Evolutionary conservation across 2,329 filamentous ascomycete genomes (phyloP).

Genomic region (Trichoderma atroviride): DNA sequence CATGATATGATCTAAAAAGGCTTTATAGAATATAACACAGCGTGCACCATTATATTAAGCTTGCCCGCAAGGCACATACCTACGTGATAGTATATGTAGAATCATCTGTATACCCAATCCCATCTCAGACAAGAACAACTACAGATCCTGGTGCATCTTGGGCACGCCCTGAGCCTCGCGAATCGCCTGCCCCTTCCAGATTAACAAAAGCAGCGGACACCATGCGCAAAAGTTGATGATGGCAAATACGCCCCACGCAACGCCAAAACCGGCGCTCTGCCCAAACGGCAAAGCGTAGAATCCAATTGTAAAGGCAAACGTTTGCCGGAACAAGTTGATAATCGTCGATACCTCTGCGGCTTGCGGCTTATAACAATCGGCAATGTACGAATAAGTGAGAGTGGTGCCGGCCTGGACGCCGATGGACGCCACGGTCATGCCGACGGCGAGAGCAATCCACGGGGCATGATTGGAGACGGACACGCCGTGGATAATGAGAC

Average conservation of each 20-base stretch:
- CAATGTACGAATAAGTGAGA: conserved; percentile 20
- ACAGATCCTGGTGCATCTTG: conserved; percentile 19
- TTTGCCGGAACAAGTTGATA: conserved; percentile 19
- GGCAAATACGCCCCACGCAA: conserved; percentile 19
- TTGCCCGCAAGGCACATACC: not conserved
- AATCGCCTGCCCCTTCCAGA: conserved; percentile 2
- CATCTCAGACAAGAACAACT: not conserved
- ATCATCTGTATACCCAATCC: not conserved
- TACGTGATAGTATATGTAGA: not conserved
- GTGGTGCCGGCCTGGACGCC: conserved; percentile 16
- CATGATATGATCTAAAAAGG: not conserved
- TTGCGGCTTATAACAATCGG: conserved; percentile 22
- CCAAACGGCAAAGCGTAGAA: conserved; percentile 19
- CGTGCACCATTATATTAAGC: conserved; percentile 7
- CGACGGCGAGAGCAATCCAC: conserved; percentile 19
- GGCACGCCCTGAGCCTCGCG: conserved; percentile 15
- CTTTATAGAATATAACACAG: not conserved
- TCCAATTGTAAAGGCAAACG: conserved; percentile 20
- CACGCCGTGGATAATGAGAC: conserved; percentile 19
- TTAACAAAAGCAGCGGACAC: conserved; percentile 4
- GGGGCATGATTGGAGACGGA: conserved; percentile 1
- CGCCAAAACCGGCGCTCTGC: conserved; percentile 1
- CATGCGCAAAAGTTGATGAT: conserved; percentile 12
- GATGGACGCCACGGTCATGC: conserved; percentile 16
- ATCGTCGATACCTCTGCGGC: conserved; percentile 18